Percentiles rank a stretch among this genome's conserved stretches.
Evolutionary conservation across 1,139 yeast species (phyloP).

Genomic region (Komagataea norvegica): DNA sequence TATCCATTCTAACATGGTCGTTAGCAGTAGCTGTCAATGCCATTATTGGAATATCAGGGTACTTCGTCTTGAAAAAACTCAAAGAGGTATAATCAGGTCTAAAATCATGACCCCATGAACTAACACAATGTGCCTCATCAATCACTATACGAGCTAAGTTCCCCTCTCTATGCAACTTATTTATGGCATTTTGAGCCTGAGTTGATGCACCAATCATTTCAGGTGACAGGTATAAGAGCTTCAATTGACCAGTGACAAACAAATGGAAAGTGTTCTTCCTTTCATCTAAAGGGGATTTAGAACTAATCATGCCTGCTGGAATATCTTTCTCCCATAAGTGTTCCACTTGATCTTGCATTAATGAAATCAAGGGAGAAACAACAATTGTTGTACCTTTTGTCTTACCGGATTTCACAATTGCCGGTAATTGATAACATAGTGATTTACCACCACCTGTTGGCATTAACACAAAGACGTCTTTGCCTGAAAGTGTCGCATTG

Average conservation of each 20-base stretch:
- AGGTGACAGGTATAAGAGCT: slow-evolving; percentile 85
- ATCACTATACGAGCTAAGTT: slow-evolving; percentile 82
- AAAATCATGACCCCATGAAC: slow-evolving; percentile 99
- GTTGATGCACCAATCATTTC: slow-evolving; percentile 85
- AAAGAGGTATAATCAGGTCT: slow-evolving; percentile 91
- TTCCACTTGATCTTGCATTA: slow-evolving; percentile 96
- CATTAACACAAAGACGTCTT: slow-evolving; percentile 92
- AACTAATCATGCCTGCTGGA: slow-evolving; percentile 84
- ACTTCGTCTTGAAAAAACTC: slow-evolving; percentile 64
- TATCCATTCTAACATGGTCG: slow-evolving; percentile 83
- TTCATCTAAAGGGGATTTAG: slow-evolving; percentile 64
- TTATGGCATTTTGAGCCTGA: slow-evolving; percentile 63
- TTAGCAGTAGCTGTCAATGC: slow-evolving; percentile 98
- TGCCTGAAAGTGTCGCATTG: slow-evolving; percentile 71
- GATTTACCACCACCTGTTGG: slow-evolving; percentile 99
- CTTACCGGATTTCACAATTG: slow-evolving; percentile 67
- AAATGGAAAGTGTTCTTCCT: slow-evolving; percentile 57
- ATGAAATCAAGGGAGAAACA: slow-evolving; percentile 87
- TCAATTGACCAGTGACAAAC: slow-evolving; percentile 62
- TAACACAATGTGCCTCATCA: slow-evolving; percentile 98
- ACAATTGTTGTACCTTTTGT: slow-evolving; percentile 87
- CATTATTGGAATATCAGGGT: slow-evolving; percentile 84
- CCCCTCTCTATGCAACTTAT: slow-evolving; percentile 47
- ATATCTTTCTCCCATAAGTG: slow-evolving; percentile 66
- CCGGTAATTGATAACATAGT: slow-evolving; percentile 92